A percentile compares a stretch with the other conserved stretches of the same genome.
These are phyloP conservation scores for Cucumis cinereus DNA, from an alignment of 306 rosid species.

Conservation along the genomic window DNA sequence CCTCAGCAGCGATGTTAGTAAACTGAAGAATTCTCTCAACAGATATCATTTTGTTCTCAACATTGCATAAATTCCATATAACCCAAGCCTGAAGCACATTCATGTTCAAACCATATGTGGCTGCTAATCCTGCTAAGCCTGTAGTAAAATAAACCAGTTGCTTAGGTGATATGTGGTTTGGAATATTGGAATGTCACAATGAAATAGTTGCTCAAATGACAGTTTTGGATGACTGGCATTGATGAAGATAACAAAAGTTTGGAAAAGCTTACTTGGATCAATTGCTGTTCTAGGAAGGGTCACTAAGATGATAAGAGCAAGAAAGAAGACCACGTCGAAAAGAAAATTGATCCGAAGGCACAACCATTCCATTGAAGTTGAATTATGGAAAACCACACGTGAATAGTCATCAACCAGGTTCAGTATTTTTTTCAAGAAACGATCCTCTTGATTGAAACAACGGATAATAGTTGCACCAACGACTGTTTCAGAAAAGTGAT, in stretches of 20 bases:
- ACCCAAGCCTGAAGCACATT: conserved; percentile 85
- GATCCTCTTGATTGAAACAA: conserved; percentile 57
- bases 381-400: conserved; percentile 61
- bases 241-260: background rate
- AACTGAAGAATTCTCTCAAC: conserved; percentile 76
- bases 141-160: conserved; percentile 11
- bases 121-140: conserved; percentile 83
- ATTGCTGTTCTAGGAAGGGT: conserved; percentile 56
- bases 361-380: conserved; percentile 81
- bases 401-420: conserved; percentile 53
- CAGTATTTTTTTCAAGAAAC: conserved; percentile 30
- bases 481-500: conserved; percentile 74
- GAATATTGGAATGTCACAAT: background rate
- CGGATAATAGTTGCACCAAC: conserved; percentile 53
- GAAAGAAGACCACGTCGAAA: conserved; percentile 53
- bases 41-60: conserved; percentile 87
- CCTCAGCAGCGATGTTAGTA: conserved; percentile 56
- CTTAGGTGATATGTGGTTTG: background rate
- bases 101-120: conserved; percentile 66
- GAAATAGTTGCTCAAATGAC: background rate
- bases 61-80: conserved; percentile 84
- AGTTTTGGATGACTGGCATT: background rate
- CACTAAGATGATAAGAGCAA: conserved; percentile 52
- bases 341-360: conserved; percentile 66
- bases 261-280: conserved; percentile 49